phyloP scores from a whole-genome alignment of 1,284 basidiomycete genomes.

The Nidula niveotomentosa region DNA sequence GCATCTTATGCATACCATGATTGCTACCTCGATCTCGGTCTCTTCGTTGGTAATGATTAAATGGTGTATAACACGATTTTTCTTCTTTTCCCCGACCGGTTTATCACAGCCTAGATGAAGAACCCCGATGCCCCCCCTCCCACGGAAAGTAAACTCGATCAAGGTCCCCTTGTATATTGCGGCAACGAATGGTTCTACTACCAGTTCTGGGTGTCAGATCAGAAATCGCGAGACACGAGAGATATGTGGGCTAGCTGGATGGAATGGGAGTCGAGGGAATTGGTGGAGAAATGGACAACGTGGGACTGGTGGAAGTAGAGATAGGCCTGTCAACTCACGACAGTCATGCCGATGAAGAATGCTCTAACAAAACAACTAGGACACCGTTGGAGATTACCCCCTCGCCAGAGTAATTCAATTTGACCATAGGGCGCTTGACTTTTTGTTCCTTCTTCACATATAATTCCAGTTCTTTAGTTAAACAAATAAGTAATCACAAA shows the following conservation, averaged over 20 bases:
- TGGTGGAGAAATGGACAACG: too few species aligned
- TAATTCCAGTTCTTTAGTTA: too few species aligned
- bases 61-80: conserved; percentile 49
- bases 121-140: conserved; percentile 17
- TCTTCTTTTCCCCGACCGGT: conserved; percentile 42
- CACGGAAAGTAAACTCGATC: conserved; percentile 8
- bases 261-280: too few species aligned
- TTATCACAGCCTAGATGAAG: conserved; percentile 35
- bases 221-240: conserved; percentile 26
- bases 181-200: conserved; percentile 47
- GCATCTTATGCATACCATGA: conserved; percentile 50
- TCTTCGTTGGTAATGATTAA: conserved; percentile 57
- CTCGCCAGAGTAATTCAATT: too few species aligned
- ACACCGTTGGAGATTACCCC: conserved; percentile 19
- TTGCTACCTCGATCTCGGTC: conserved; percentile 36
- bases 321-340: conserved; percentile 22
- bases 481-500: too few species aligned
- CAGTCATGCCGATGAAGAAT: conserved; percentile 19
- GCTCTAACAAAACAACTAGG: conserved; percentile 21
- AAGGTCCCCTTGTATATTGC: conserved; percentile 28
- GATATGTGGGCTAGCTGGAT: conserved; percentile 13
- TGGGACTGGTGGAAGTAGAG: conserved; percentile 26
- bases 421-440: too few species aligned
- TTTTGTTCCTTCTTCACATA: too few species aligned
- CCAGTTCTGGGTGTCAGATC: conserved; percentile 42